Evolutionary conservation across 768 basidiomycete genomes (phyloP).

Genomic region (Hysterangium stoloniferum): DNA sequence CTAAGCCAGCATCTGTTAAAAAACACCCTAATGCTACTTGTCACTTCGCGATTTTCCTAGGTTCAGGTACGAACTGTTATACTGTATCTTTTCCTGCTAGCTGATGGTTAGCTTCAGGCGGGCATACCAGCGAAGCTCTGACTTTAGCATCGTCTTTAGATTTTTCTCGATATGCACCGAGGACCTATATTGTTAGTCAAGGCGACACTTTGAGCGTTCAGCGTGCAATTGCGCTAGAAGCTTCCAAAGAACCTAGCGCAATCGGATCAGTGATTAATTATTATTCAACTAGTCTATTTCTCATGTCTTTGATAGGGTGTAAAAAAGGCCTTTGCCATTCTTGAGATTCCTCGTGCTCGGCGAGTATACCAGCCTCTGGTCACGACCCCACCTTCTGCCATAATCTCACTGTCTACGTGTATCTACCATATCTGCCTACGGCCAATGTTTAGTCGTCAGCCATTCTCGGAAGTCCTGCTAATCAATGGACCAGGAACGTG

Average conservation of each 20-base stretch:
- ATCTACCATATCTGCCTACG: conserved; percentile 51
- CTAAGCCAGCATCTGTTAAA: no score
- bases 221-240: conserved; percentile 65
- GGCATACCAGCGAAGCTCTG: conserved; percentile 87
- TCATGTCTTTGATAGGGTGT: conserved; percentile 4
- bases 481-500: conserved; percentile 96
- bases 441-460: conserved; percentile 34
- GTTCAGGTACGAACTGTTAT: conserved; percentile 59
- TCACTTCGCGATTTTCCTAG: conserved; percentile 77
- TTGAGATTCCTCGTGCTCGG: conserved; percentile 81
- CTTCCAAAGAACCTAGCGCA: conserved; percentile 28
- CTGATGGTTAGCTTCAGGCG: conserved; percentile 50
- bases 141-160: conserved; percentile 65
- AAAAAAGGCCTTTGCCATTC: conserved; percentile 36
- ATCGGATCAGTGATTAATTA: no score
- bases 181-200: conserved; percentile 76
- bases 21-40: conserved; percentile 22
- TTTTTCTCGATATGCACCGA: conserved; percentile 62
- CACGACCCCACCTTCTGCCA: conserved; percentile 59
- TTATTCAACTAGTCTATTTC: conserved; percentile 1
- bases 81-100: conserved; percentile 12
- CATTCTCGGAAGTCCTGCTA: conserved; percentile 69
- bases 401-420: conserved; percentile 52
- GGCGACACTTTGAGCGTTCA: conserved; percentile 73
- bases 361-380: conserved; percentile 74